Base-by-base conservation (phyloP, 371 early-diverging fungal species). In the Mucor piriformis region DNA sequence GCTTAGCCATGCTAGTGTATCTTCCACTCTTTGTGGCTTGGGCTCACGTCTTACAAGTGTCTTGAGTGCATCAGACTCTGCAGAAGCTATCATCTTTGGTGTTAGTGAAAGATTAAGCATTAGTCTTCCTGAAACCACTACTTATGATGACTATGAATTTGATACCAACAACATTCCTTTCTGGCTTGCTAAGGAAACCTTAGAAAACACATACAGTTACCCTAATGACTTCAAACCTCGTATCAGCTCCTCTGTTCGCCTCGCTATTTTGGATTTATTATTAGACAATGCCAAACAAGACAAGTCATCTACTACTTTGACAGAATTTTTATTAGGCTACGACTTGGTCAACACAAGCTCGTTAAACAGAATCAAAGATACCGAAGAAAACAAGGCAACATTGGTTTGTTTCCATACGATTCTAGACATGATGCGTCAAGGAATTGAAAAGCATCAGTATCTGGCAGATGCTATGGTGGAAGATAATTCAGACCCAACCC, bases 261-360 rank as follows among this genome's bases (percentile, higher is more conserved):
- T 90, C 24, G 90, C 90, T 3, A 85, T 93, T 27, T 62, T 92
- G 43, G 87, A 92, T 43, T 61, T 93, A 54, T 69, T 93, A 21
- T 54, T 92, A 4, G 70, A 82, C 24, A 93, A 90, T 67, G 53
- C 90, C 18, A 61, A 64, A 4, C 59, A 69, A 5, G 62, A 66
- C 32, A 62, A 70, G 6, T 24, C 46, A 24, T 65, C 79, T n/a
- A 92, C 94, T 0, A 87, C 89, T 0, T 69, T 96, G 20, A 83
- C 93, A 2, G 96, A 96, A 64, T 95, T 92, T 55, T 70, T 97
- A 37, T 76, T 97, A 2, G 97, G 97, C 3, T 92, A 86, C 58
- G 81, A 91, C 29, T 42, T 76, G 7, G 44, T 44, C 12, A 48
- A 38, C 3, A 53, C 53, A 3, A 67, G 74, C 37, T 63, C 72